Evolutionary conservation across 345 rosid genomes (phyloP).

Genomic region (Carallia brachiata): DNA sequence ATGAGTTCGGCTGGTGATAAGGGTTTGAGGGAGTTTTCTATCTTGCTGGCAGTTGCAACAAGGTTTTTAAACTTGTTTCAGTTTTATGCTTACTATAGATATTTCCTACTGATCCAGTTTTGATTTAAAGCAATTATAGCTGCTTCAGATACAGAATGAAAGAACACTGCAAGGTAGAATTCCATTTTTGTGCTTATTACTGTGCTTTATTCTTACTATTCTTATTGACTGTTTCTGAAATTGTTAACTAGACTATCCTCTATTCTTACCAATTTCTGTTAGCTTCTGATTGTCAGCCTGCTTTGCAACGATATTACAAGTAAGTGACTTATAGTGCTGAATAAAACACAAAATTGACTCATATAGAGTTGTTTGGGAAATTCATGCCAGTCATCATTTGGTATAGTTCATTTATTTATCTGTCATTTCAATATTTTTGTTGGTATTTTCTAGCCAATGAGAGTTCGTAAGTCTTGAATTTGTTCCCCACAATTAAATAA

Average conservation of each 20-base stretch:
- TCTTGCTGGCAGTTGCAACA: slow-evolving; percentile 73
- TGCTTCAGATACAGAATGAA: slow-evolving; percentile 68
- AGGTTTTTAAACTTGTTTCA: slow-evolving; percentile 38
- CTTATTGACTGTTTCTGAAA: slow-evolving; percentile 16
- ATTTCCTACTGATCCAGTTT: slow-evolving; percentile 16
- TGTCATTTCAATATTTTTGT: too few species aligned
- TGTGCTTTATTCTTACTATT: background rate
- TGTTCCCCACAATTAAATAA: too few species aligned
- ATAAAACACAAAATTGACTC: slow-evolving; percentile 48
- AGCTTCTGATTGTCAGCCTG: slow-evolving; percentile 63
- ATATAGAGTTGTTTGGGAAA: slow-evolving; percentile 1
- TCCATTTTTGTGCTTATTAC: slow-evolving; percentile 10
- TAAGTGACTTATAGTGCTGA: too few species aligned
- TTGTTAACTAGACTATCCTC: slow-evolving; percentile 63
- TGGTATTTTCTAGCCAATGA: too few species aligned
- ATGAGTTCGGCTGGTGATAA: slow-evolving; percentile 81
- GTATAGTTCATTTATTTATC: background rate
- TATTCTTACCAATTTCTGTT: slow-evolving; percentile 67
- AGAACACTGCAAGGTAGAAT: slow-evolving; percentile 62
- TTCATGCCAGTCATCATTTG: too few species aligned
- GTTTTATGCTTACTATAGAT: background rate
- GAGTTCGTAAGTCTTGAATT: too few species aligned
- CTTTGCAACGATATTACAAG: slow-evolving; percentile 50
- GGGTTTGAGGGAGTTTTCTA: slow-evolving; percentile 80
- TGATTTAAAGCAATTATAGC: slow-evolving; percentile 74